Evolutionary conservation across 148 eudicot genomes (phyloP).

Genomic region (Nepenthes gracilis): DNA sequence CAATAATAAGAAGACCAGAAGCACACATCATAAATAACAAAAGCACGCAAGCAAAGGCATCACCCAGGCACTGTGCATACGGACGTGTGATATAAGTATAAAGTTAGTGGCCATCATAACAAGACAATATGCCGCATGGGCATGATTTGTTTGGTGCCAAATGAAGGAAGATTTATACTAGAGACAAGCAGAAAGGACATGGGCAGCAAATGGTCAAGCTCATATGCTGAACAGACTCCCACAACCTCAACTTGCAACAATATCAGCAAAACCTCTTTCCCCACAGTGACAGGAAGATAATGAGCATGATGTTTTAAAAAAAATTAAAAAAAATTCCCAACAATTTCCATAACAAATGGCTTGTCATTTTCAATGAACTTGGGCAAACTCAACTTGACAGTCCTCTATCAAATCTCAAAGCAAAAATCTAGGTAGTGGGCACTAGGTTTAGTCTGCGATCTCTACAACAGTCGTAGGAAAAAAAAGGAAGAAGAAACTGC

Average conservation of each 20-base stretch:
- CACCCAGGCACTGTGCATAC: neutral
- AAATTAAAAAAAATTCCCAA: constrained; percentile 2
- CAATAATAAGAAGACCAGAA: neutral
- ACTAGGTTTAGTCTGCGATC: constrained; percentile 2
- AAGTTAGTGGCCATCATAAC: constrained; percentile 1
- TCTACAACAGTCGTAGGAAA: neutral
- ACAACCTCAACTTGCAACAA: constrained; percentile 40
- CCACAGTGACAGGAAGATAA: neutral
- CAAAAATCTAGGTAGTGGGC: neutral
- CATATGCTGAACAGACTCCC: constrained; percentile 16
- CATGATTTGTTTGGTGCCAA: constrained; percentile 18
- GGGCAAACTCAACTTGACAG: no score
- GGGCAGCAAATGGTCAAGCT: constrained; percentile 15
- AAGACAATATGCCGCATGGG: constrained; percentile 13
- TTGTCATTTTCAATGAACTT: no score
- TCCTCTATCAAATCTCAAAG: neutral
- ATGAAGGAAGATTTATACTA: constrained; percentile 25
- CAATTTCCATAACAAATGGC: neutral
- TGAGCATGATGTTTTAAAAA: constrained; percentile 10
- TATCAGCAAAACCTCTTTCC: constrained; percentile 10
- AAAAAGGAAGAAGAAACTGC: neutral
- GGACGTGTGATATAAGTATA: constrained; percentile 8
- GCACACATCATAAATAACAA: constrained; percentile 2
- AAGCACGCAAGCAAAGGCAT: neutral
- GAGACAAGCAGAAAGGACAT: constrained; percentile 17